A percentile compares a stretch with the other conserved stretches of the same genome.
Evolutionary conservation across 768 basidiomycete species (phyloP).

Genomic region (Mycena capillaripes): DNA sequence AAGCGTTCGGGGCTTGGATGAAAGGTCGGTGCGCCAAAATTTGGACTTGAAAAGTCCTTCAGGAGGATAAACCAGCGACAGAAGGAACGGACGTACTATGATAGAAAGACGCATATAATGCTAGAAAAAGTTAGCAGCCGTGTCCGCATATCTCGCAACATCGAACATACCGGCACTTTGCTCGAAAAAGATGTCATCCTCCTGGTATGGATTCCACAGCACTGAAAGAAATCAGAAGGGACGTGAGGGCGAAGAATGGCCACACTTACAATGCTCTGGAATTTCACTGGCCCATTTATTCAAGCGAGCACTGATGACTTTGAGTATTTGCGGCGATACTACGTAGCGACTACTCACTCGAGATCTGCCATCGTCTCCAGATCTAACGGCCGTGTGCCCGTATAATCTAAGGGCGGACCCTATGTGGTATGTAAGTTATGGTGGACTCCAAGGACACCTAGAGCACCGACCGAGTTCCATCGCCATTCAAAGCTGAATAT

Average conservation of each 20-base stretch:
- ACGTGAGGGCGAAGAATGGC: background rate
- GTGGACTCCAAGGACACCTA: background rate
- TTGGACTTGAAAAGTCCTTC: constrained; percentile 39
- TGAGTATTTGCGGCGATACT: background rate
- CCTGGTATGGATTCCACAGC: constrained; percentile 52
- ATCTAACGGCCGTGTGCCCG: background rate
- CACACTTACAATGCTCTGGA: constrained; percentile 57
- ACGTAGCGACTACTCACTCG: constrained; percentile 13
- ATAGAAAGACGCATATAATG: constrained; percentile 23
- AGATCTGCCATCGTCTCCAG: constrained; percentile 12
- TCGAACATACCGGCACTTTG: constrained; percentile 57
- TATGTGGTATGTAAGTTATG: background rate
- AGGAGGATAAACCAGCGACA: background rate
- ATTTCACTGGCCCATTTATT: constrained; percentile 66
- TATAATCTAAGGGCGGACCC: background rate
- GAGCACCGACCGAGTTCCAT: constrained; percentile 54
- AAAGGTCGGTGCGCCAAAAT: constrained; percentile 75
- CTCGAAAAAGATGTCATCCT: constrained; percentile 49
- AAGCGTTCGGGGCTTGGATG: constrained; percentile 57
- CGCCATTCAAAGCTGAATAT: constrained; percentile 62
- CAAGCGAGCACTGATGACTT: constrained; percentile 58
- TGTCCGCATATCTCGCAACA: background rate
- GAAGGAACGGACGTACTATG: constrained; percentile 1
- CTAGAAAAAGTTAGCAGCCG: background rate
- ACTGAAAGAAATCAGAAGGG: constrained; percentile 38